Evolutionary conservation across 2,329 filamentous ascomycete genomes (phyloP), one percentile per base, ranked within the genome.

Genomic region (Fusarium penzigii): DNA sequence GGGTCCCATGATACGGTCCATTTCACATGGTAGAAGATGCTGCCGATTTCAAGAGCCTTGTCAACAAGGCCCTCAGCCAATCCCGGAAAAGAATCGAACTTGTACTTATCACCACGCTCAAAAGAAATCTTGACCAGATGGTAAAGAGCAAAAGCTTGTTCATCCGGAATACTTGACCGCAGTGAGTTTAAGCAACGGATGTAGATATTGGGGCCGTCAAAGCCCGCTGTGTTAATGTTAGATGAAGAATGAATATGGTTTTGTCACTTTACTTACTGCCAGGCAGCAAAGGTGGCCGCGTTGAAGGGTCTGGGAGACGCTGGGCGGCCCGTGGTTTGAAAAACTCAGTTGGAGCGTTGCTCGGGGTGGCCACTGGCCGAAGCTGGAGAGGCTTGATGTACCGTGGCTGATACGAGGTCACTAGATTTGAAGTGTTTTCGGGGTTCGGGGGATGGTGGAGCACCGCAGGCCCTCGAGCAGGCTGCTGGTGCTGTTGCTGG

Each of bases 41-140:
- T 81, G 50, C 88, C 88, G 39, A 96, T 81, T 56, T 92, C 85
- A 45, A 97, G 77, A 2, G 89, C 86, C 67, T 95, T 95, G 55
- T 92, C 88, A 49, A 96, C 85, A 10, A 99, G 80, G 3, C 90
- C 89, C 70, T 97, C 94, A 1, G 91, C 90, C 29, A 99, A 80
- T 10, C 90, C 87, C 2, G 90, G 88, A 62, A 97, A 97, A 6
- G 90, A 89, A 63, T 96, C 92, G 61, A 97, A 97, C 55, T 90
- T 89, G 73, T 96, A 97, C 71, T 96, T 96, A 69, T 97, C 94
- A 42, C 93, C 93, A 41, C 92, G 84, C 70, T 97, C 92, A 66
- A 88, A 94, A 0, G 92, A 97, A 29, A 97, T 97, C 69, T 96
- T 96, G 53, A 97, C 92, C 5, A 97, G 76, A 65, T 97, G 93